Conservation (phyloP, 73 alveolate genomes). For the Paramecium octaurelia region DNA sequence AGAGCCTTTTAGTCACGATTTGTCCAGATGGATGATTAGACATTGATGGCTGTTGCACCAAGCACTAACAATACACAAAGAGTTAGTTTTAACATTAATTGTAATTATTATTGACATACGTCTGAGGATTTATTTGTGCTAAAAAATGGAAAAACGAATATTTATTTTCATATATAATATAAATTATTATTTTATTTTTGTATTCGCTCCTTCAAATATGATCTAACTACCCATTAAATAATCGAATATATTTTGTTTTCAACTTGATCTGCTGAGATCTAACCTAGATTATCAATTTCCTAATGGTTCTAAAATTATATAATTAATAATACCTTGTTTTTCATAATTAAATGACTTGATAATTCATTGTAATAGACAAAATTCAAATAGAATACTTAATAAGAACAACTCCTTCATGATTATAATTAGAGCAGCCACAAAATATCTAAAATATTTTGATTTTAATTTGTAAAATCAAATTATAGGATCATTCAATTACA, state of each 20-base stretch:
- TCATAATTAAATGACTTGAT: no score
- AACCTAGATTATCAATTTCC: not conserved
- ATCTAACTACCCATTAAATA: not conserved
- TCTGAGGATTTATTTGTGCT: not conserved
- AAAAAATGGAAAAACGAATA: conserved; percentile 31
- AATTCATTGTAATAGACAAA: not conserved
- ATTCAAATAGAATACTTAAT: not conserved
- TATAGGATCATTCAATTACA: no score
- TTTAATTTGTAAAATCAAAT: no score
- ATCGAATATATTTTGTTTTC: not conserved
- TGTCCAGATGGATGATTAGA: conserved; percentile 43
- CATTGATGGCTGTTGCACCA: conserved; percentile 23
- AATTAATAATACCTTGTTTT: not conserved
- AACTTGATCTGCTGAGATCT: not conserved
- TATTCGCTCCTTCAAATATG: not conserved
- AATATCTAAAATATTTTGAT: no score
- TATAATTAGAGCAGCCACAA: no score
- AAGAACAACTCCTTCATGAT: no score
- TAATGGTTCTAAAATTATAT: not conserved
- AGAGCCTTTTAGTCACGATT: conserved; percentile 7
- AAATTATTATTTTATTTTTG: not conserved
- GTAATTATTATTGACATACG: not conserved
- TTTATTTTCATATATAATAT: not conserved
- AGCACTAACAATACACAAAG: conserved; percentile 10
- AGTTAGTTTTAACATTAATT: conserved; percentile 8